phyloP scores from a whole-genome alignment of 306 rosid species.

The Inga leiocalycina region DNA sequence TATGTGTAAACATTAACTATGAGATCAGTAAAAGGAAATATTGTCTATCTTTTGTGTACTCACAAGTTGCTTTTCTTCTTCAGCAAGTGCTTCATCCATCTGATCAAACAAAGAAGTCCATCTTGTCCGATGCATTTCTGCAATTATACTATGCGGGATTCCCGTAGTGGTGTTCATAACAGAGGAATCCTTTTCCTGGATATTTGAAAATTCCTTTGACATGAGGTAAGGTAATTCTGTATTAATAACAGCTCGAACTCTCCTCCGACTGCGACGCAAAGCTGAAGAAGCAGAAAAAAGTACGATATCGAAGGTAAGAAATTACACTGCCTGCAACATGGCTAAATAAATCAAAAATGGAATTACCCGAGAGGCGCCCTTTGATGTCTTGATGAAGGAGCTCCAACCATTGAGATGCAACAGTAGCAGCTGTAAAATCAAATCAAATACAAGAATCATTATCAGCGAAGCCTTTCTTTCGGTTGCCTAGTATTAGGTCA shows the following conservation, averaged over 20 bases:
- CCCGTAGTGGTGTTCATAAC: constrained; percentile 32
- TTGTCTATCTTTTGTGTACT: constrained; percentile 33
- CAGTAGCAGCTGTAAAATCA: constrained; percentile 81
- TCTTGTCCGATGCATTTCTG: constrained; percentile 79
- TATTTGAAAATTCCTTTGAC: constrained; percentile 70
- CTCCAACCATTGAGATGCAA: constrained; percentile 97
- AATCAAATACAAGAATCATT: constrained; percentile 26
- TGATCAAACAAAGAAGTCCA: constrained; percentile 81
- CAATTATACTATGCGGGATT: constrained; percentile 45
- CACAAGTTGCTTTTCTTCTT: constrained; percentile 95
- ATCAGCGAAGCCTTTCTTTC: constrained; percentile 31
- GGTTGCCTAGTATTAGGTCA: constrained; percentile 3
- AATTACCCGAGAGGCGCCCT: constrained; percentile 87
- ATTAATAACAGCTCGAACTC: constrained; percentile 73
- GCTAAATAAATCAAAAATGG: constrained; percentile 22
- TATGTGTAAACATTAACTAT: neutral
- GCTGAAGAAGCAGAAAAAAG: constrained; percentile 56
- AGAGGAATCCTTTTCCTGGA: constrained; percentile 52
- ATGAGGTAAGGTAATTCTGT: constrained; percentile 83
- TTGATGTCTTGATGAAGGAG: constrained; percentile 81
- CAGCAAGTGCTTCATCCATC: constrained; percentile 86
- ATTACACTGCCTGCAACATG: constrained; percentile 10
- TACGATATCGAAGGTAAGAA: constrained; percentile 23
- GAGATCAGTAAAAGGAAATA: constrained; percentile 3
- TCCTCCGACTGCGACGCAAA: constrained; percentile 77